Base-by-base conservation (phyloP, 2,329 filamentous ascomycete genomes). In the Ceratocystis destructans region DNA sequence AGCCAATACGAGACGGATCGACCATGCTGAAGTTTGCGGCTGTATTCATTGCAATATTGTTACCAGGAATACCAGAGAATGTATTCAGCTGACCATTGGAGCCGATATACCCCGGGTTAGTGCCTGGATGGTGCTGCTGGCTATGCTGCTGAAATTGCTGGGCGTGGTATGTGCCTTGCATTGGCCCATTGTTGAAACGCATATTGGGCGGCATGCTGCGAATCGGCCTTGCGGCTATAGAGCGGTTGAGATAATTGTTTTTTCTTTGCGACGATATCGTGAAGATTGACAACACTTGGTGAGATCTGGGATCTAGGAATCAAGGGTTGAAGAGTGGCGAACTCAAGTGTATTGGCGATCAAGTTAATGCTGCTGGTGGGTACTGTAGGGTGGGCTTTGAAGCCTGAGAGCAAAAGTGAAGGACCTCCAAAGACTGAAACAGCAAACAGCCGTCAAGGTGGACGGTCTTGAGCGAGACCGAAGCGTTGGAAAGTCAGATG, bases 91-190 rank as follows among this genome's bases (percentile, higher is more conserved):
- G 81, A 63, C 83, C 80, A 74, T 87, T 88, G 68, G 85, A 82
- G 71, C 83, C 85, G 69, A 85, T 83, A 74, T 94, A 95, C 66
- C 81, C 82, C 63, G 88, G 85, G 73, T 89, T 88, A 68, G 82
- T 80, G 70, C 83, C 82, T n/a, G 77, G 78, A 66, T 78, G 78
- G 69, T 80, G 81, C 46, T 75, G 76, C 64, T 76, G 77, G 70
- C 83, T 82, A 57, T 78, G 77, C 70, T 83, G 80, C 70, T 83
- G 80, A 61, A 72, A 74, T 69, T 81, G 79, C 61, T 69, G 68
- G 44, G 79, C 77, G 68, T 79, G 78, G 71, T 80, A 80, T 7
- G 76, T 76, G 46, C 64, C 64, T 20, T 64, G 44, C 57, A 67
- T 78, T 64, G 78, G 79, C 70, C 78, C 79, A 72, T 73, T 76